These are phyloP conservation scores for Tagetes patula DNA, from an alignment of 129 eudicot species.

Conservation along the genomic window DNA sequence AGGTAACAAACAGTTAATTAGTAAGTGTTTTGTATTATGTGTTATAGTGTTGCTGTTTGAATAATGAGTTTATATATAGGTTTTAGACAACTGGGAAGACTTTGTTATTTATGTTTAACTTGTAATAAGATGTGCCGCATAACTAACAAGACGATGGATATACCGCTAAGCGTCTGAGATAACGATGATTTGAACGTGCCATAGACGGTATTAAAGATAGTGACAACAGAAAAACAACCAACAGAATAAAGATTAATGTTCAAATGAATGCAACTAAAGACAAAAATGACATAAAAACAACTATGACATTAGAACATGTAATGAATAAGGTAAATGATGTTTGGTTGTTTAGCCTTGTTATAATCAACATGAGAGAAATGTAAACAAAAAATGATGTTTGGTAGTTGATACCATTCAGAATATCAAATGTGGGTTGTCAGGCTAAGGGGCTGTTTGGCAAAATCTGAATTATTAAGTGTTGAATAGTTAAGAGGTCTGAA, in stretches of 20 bases:
- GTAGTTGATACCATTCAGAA: no score
- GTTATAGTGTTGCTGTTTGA: constrained; percentile 9
- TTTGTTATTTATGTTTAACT: constrained; percentile 8
- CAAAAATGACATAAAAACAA: neutral
- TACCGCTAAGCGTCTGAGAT: constrained; percentile 4
- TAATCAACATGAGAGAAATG: constrained; percentile 16
- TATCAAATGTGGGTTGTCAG: no score
- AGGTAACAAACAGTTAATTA: neutral
- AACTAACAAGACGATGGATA: constrained; percentile 12
- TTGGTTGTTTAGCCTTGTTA: neutral
- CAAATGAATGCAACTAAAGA: neutral
- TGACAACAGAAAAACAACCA: no score
- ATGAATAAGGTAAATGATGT: neutral
- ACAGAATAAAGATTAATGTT: no score
- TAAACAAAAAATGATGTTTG: neutral
- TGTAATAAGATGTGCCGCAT: neutral
- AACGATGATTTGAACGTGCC: neutral
- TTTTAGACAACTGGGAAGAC: neutral
- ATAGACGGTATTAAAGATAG: neutral
- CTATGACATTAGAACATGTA: neutral
- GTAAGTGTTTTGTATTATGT: constrained; percentile 5
- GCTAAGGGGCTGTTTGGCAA: no score
- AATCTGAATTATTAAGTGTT: no score
- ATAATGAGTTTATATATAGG: constrained; percentile 20
- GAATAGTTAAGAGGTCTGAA: no score